phyloP scores from a whole-genome alignment of 495 filamentous ascomycete species.

The Friedmanniomyces simplex region DNA sequence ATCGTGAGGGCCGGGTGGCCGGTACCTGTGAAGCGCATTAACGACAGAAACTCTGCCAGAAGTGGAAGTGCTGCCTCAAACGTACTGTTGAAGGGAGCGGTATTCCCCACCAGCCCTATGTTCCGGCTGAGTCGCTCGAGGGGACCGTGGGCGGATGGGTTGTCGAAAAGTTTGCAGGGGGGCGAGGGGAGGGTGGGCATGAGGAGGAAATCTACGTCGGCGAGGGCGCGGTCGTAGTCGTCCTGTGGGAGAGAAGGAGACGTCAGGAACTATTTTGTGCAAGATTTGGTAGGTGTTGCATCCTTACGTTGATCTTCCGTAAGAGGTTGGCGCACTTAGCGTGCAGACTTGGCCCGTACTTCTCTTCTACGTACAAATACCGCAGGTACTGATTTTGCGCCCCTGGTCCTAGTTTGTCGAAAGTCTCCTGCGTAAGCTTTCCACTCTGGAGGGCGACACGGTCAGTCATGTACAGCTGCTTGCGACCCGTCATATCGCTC shows the following conservation, averaged over 20 bases:
- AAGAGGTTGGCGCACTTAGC: slow-evolving; percentile 36
- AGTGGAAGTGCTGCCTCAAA: too few relatives aligned
- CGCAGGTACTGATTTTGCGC: not conserved
- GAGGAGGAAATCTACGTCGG: slow-evolving; percentile 37
- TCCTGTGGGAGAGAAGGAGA: slow-evolving; percentile 9
- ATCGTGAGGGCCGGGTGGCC: slow-evolving; percentile 50
- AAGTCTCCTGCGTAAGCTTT: slow-evolving; percentile 3
- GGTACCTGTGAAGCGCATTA: slow-evolving; percentile 20
- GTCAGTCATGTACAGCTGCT: slow-evolving; percentile 5
- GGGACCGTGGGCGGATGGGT: slow-evolving; percentile 12
- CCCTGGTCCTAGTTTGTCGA: not conserved
- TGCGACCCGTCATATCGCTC: not conserved
- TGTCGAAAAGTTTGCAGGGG: slow-evolving; percentile 11
- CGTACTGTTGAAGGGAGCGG: slow-evolving; percentile 42
- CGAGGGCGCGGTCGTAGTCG: slow-evolving; percentile 37
- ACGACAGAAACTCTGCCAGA: too few relatives aligned
- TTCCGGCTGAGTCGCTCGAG: slow-evolving; percentile 19
- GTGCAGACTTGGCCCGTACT: slow-evolving; percentile 24
- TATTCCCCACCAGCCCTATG: slow-evolving; percentile 42
- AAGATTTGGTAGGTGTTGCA: too few relatives aligned
- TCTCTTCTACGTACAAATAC: slow-evolving; percentile 21
- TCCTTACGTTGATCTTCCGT: slow-evolving; percentile 30
- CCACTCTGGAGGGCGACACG: not conserved
- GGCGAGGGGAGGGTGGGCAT: slow-evolving; percentile 30
- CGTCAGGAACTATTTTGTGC: too few relatives aligned